A percentile compares a stretch with the other conserved stretches of the same genome.
phyloP scores from a whole-genome alignment of 495 filamentous ascomycete genomes.

The Trichoderma asperelloides region DNA sequence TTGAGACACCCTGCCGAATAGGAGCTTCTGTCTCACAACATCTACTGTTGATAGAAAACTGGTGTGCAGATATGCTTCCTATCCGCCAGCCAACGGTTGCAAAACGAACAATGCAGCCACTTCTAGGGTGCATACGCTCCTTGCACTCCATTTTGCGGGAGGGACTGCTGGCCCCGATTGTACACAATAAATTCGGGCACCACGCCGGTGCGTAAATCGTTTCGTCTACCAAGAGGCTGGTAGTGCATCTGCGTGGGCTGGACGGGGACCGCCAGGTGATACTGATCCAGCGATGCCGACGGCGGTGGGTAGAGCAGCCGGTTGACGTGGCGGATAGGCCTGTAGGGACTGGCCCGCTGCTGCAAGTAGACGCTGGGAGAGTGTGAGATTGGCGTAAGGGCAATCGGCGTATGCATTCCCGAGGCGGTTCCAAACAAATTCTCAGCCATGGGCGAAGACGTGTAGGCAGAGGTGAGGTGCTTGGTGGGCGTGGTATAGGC shows the following conservation, averaged over 20 bases:
- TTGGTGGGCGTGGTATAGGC: slow-evolving; percentile 36
- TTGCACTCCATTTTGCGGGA: background rate
- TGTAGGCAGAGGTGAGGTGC: slow-evolving; percentile 23
- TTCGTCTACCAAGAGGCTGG: slow-evolving; percentile 72
- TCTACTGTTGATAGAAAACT: background rate
- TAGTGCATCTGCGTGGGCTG: slow-evolving; percentile 85
- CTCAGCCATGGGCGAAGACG: slow-evolving; percentile 43
- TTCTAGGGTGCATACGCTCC: slow-evolving; percentile 5
- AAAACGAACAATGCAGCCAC: background rate
- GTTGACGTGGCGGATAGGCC: slow-evolving; percentile 78
- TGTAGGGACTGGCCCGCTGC: slow-evolving; percentile 74
- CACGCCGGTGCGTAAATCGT: slow-evolving; percentile 70
- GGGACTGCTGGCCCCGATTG: background rate
- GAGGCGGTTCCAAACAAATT: slow-evolving; percentile 33
- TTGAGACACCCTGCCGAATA: background rate
- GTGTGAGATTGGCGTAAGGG: slow-evolving; percentile 47
- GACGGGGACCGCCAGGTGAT: slow-evolving; percentile 42
- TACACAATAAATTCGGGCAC: slow-evolving; percentile 56
- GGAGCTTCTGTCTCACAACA: background rate
- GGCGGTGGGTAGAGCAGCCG: slow-evolving; percentile 85
- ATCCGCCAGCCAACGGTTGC: background rate
- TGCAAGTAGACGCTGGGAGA: slow-evolving; percentile 51
- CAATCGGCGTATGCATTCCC: slow-evolving; percentile 13
- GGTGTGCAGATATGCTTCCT: slow-evolving; percentile 1
- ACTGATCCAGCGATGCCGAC: slow-evolving; percentile 66